phyloP scores from a whole-genome alignment of 208 protist species.

The Crithidia brevicula region DNA sequence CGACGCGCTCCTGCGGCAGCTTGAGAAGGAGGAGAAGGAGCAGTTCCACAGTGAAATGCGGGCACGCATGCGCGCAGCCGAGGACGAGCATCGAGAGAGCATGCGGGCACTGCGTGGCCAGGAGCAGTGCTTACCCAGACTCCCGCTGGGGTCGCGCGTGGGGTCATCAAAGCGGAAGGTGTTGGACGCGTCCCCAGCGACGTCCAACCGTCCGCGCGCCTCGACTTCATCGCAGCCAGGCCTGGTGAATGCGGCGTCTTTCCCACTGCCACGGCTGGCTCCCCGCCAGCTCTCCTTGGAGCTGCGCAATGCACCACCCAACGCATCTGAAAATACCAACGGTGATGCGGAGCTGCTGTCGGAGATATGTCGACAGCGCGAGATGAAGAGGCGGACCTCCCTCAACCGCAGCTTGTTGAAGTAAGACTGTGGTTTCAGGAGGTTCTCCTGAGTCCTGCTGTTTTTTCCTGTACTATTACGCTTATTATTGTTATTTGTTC shows the following conservation, averaged over 20 bases:
- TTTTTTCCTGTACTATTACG: slow-evolving; percentile 2
- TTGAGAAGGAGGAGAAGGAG: slow-evolving; percentile 8
- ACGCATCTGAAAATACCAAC: background rate
- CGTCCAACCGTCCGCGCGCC: background rate
- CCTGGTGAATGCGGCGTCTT: background rate
- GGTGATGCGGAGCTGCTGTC: background rate
- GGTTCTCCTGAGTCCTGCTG: background rate
- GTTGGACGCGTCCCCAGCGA: background rate
- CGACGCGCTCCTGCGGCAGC: slow-evolving; percentile 6
- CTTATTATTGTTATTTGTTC: slow-evolving; percentile 1
- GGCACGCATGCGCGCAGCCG: slow-evolving; percentile 8
- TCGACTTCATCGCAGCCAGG: background rate
- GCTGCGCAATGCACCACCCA: background rate
- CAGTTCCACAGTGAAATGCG: slow-evolving; percentile 20
- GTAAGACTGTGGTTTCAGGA: background rate
- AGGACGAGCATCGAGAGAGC: slow-evolving; percentile 14
- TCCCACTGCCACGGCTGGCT: background rate
- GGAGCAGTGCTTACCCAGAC: background rate
- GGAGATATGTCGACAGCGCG: slow-evolving; percentile 16
- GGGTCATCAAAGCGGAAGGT: background rate
- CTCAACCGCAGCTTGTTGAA: background rate
- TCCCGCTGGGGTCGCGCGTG: background rate
- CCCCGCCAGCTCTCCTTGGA: slow-evolving; percentile 1
- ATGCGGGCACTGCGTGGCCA: slow-evolving; percentile 13
- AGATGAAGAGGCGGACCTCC: background rate